Base-by-base conservation (phyloP, 192 early-diverging fungal species). In the Thoreauomyces humboldtii region DNA sequence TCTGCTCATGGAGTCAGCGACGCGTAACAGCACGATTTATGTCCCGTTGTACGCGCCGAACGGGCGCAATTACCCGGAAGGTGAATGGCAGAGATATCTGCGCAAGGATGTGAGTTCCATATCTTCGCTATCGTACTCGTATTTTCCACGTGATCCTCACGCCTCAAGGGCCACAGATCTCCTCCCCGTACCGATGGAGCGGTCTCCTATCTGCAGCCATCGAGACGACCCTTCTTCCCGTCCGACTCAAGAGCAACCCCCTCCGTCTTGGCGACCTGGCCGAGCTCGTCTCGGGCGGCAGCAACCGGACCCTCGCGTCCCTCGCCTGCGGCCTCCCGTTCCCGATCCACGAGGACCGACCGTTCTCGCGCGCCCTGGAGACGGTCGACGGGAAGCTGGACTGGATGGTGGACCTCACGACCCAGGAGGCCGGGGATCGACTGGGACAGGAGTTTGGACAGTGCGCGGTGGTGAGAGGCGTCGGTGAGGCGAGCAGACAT, bases 31-130 rank as follows among this genome's bases (percentile, higher is more conserved):
- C 43, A 52, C 61, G 29, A 33, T 75, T 42, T 78, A 75, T 67
- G 68, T 80, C 9, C 76, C 72, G 34, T 15, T 64, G 12, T 65
- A 65, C 35, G 52, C 68, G 21, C 62, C 68, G 3, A 46, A n/a
- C 1, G 15, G 35, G 35, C 44, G 27, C 12, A 42, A 27, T 42
- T 28, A 34, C 36, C 21, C 46, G 41, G 7, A 42, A 21, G n/a
- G 28, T 22, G 69, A 35, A 25, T 72, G 61, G 65, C 38, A 35
- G 0, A 17, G 50, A 19, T 64, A 64, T 32, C 44, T 64, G 17
- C 33, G 27, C 19, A 59, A 66, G 4, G 46, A 63, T 43, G 69
- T 71, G 22, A 65, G 59, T 51, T 7, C n/a, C n/a, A n/a, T n/a
- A n/a, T n/a, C n/a, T n/a, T n/a, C n/a, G 14, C n/a, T 15, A 17